Base-by-base conservation (phyloP, 805 yeast genomes). In the Starmerella potacharoeniae region DNA sequence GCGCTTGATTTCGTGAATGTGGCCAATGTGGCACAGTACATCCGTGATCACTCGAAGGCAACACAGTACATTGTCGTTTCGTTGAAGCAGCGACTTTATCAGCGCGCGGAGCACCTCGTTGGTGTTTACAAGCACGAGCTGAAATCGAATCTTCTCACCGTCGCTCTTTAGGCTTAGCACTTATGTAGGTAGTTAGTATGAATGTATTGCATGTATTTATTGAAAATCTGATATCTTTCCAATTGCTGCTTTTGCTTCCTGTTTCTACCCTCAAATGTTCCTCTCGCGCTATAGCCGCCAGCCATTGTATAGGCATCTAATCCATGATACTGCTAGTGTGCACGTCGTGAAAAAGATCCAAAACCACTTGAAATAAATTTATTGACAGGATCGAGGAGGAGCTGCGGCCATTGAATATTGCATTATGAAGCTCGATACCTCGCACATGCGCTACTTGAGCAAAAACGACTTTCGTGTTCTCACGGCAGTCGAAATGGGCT, bases 1-100 rank as follows among this genome's bases (percentile, higher is more conserved):
- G 97, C 97, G 0, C 76, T 93, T 56, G 98, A 93, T 69, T 83
- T 86, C 57, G 81, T 87, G 29, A 93, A 93, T 65, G 96, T 93
- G 29, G 80, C 79, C 53, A 80, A 81, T 64, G 82, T 93, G 55
- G 96, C 96, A n/a, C 81, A 80, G 56, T 93, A 90, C 66, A 87
- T 93, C 57, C 77, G 77, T 51, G 78, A 77, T 57, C 53, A 60
- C 28, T 34, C 49, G 29, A 82, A 84, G 62, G 76, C 79, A 44
- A 60, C 66, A 13, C 98, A 93, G 66, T 88, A 91, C 64, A 88
- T 93, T 67, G 96, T 93, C 46, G 93, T 93, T 58, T 85, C 95
- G 45, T 77, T 93, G 69, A 93, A 91, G 70, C 88, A 84, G 64
- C 79, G 86, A 1, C 74, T 93, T 65, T 93, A 85, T 69, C 96